phyloP scores from a whole-genome alignment of 305 asterid species.

The Fraxinus latifolia region DNA sequence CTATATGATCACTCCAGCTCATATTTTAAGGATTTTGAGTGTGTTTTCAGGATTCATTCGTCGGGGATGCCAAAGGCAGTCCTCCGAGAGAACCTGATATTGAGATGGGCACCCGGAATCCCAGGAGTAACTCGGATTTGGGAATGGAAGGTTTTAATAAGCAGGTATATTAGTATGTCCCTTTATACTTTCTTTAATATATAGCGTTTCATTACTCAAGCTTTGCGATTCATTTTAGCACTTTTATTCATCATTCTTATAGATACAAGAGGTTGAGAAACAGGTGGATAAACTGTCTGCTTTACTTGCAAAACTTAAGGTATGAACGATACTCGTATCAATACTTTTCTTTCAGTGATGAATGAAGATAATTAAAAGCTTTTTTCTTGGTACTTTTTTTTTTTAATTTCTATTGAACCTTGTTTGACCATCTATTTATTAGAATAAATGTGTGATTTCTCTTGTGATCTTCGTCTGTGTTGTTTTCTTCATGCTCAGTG shows the following conservation, averaged over 20 bases:
- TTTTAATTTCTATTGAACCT: neutral
- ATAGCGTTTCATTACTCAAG: neutral
- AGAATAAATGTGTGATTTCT: neutral
- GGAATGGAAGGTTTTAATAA: constrained; percentile 71
- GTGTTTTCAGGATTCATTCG: constrained; percentile 60
- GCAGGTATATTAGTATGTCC: constrained; percentile 40
- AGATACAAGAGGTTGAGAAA: constrained; percentile 77
- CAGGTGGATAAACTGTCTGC: constrained; percentile 65
- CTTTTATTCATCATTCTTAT: constrained; percentile 5
- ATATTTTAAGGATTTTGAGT: constrained; percentile 1
- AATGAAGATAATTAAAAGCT: neutral
- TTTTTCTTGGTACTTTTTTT: neutral
- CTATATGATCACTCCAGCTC: neutral
- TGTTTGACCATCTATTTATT: neutral
- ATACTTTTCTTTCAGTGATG: neutral
- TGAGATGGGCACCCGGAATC: constrained; percentile 64
- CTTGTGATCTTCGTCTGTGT: neutral
- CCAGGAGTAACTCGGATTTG: constrained; percentile 59
- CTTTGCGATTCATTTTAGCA: neutral
- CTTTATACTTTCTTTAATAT: neutral
- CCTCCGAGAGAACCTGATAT: constrained; percentile 51
- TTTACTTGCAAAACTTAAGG: constrained; percentile 68
- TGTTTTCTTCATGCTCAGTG: neutral
- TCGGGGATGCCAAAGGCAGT: constrained; percentile 42
- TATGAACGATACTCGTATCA: constrained; percentile 15